phyloP scores from a whole-genome alignment of 2,329 filamentous ascomycete species.

The Pezicula neosporulosa region DNA sequence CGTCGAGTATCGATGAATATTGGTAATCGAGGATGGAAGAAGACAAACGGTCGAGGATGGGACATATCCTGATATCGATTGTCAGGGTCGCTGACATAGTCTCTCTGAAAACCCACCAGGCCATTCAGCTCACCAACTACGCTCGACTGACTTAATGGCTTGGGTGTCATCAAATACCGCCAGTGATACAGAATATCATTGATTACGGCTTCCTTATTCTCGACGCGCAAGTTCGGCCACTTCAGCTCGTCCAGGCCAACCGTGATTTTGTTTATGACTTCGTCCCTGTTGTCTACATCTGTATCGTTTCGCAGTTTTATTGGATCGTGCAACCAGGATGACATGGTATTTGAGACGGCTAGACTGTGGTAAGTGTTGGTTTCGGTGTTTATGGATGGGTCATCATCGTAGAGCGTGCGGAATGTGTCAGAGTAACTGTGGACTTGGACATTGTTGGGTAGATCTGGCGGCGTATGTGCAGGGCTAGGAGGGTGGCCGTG shows the following conservation, averaged over 20 bases:
- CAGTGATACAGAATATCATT: constrained; percentile 57
- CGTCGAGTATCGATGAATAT: constrained; percentile 89
- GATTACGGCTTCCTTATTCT: constrained; percentile 15
- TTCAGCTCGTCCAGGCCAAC: constrained; percentile 18
- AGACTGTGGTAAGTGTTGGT: constrained; percentile 79
- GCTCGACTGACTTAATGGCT: constrained; percentile 33
- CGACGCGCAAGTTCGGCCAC: constrained; percentile 25
- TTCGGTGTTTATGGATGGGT: constrained; percentile 54
- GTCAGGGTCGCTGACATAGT: constrained; percentile 63
- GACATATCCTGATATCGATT: constrained; percentile 67
- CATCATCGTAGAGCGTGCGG: constrained; percentile 67
- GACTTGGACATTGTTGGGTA: constrained; percentile 57
- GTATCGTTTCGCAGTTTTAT: constrained; percentile 65
- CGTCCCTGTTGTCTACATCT: constrained; percentile 55
- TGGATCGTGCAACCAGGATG: constrained; percentile 74
- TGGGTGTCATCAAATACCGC: constrained; percentile 55
- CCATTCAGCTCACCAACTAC: constrained; percentile 70
- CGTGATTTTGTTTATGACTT: constrained; percentile 62
- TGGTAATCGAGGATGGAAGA: constrained; percentile 84
- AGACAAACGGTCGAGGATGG: constrained; percentile 69
- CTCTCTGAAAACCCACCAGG: constrained; percentile 68
- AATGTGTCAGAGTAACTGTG: constrained; percentile 76
- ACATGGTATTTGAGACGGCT: constrained; percentile 69
- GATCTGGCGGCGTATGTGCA: constrained; percentile 68
- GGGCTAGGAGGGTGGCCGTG: constrained; percentile 65